A percentile compares a stretch with the other conserved stretches of the same genome.
phyloP scores from a whole-genome alignment of 1,284 basidiomycete species.

The Fomes fomentarius region DNA sequence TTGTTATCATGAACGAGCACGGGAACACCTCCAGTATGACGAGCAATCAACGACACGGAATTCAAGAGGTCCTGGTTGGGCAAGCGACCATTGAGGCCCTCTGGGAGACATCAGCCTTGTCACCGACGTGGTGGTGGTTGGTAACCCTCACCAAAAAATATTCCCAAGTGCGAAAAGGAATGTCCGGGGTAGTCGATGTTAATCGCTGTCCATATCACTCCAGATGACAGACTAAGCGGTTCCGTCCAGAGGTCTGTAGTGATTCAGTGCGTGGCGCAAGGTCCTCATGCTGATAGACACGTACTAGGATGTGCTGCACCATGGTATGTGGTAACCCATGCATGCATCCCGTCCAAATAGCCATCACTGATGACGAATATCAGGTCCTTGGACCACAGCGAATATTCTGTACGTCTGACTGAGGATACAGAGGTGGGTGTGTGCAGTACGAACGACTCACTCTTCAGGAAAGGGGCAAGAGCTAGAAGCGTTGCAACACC shows the following conservation, averaged over 20 bases:
- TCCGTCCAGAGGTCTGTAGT: constrained; percentile 67
- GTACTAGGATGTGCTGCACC: constrained; percentile 67
- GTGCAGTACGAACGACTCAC: constrained; percentile 44
- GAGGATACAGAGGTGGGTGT: background rate
- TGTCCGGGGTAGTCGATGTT: constrained; percentile 97
- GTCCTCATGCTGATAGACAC: constrained; percentile 21
- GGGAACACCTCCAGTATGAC: constrained; percentile 72
- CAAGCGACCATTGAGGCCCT: constrained; percentile 92
- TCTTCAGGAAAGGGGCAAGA: constrained; percentile 81
- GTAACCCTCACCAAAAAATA: constrained; percentile 79
- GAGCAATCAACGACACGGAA: constrained; percentile 76
- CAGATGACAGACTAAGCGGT: constrained; percentile 64
- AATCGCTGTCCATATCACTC: constrained; percentile 93
- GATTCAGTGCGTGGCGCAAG: background rate
- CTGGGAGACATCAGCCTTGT: constrained; percentile 45
- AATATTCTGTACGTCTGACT: constrained; percentile 63
- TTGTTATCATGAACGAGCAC: constrained; percentile 79
- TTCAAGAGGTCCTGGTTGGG: constrained; percentile 97
- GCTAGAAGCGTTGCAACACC: constrained; percentile 86
- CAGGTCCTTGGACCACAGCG: constrained; percentile 94
- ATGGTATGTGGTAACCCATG: constrained; percentile 88
- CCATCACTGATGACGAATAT: constrained; percentile 91
- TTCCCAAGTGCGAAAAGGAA: constrained; percentile 91
- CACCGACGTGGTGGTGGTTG: background rate
- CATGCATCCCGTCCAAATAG: constrained; percentile 90